Evolutionary conservation across 208 protist species (phyloP).

Genomic region (Sergeia podlipaevii): DNA sequence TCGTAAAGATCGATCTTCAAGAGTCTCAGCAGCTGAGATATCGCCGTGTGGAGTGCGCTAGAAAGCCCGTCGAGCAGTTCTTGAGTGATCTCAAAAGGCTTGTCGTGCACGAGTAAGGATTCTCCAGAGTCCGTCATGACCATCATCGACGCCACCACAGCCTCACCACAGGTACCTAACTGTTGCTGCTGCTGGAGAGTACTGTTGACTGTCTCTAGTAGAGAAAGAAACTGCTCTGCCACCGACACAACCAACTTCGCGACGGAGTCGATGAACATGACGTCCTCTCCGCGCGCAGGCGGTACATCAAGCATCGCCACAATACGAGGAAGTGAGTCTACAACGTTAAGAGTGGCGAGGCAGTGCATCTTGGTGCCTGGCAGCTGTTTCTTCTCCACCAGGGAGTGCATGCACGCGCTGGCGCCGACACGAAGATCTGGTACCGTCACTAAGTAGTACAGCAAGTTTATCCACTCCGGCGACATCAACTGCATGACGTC

Average conservation of each 20-base stretch:
- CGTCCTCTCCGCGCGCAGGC: slow-evolving; percentile 33
- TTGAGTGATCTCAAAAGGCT: slow-evolving; percentile 19
- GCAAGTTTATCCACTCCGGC: slow-evolving; percentile 62
- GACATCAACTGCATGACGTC: slow-evolving; percentile 60
- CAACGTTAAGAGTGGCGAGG: slow-evolving; percentile 43
- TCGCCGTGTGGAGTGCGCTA: slow-evolving; percentile 35
- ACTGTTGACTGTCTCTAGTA: slow-evolving; percentile 30
- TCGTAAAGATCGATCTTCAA: slow-evolving; percentile 30
- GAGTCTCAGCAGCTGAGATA: slow-evolving; percentile 30
- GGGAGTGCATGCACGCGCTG: slow-evolving; percentile 53
- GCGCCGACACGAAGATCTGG: slow-evolving; percentile 31
- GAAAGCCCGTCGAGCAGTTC: slow-evolving; percentile 26
- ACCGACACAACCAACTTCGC: slow-evolving; percentile 41
- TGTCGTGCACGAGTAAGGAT: slow-evolving; percentile 20
- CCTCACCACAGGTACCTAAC: neutral
- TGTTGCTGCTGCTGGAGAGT: neutral
- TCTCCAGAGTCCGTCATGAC: neutral
- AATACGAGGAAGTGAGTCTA: slow-evolving; percentile 53
- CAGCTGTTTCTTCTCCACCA: slow-evolving; percentile 82
- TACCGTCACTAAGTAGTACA: slow-evolving; percentile 58
- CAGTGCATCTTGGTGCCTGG: slow-evolving; percentile 62
- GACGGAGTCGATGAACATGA: slow-evolving; percentile 48
- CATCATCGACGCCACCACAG: neutral
- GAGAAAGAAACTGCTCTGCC: slow-evolving; percentile 49
- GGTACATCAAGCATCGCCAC: slow-evolving; percentile 48